These are phyloP conservation scores for Polyplosphaeria fusca DNA, from an alignment of 495 filamentous ascomycete species.

Conservation along the genomic window DNA sequence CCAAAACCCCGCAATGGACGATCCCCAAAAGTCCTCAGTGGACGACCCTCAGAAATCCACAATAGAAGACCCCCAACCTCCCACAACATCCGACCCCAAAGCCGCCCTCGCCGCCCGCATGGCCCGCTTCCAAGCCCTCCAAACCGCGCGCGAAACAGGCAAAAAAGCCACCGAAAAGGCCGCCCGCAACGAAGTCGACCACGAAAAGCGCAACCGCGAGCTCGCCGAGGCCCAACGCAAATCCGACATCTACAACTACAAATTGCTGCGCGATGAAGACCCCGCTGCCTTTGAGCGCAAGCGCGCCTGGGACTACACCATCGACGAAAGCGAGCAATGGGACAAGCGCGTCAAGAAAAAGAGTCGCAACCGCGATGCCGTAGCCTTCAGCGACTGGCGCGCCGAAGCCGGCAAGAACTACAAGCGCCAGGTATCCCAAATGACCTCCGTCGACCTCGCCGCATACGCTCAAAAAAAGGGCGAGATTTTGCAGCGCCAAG, in stretches of 20 bases:
- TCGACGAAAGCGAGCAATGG: conserved; percentile 91
- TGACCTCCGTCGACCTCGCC: conserved; percentile 59
- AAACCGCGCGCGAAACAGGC: conserved; percentile 63
- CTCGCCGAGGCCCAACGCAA: conserved; percentile 72
- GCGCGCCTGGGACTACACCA: conserved; percentile 96
- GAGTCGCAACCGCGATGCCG: conserved; percentile 73
- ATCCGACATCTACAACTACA: conserved; percentile 82
- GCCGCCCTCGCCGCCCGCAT: conserved; percentile 26
- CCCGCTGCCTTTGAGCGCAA: conserved; percentile 96
- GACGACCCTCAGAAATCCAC: too few relatives aligned
- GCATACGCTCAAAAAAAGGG: conserved; percentile 81
- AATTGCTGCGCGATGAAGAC: conserved; percentile 86
- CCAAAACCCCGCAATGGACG: too few relatives aligned
- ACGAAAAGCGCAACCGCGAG: conserved; percentile 48
- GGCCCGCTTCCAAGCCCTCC: conserved; percentile 74
- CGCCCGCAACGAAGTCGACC: conserved; percentile 62
- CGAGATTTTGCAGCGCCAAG: conserved; percentile 77
- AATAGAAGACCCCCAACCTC: too few relatives aligned
- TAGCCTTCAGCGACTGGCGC: conserved; percentile 85
- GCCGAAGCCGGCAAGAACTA: conserved; percentile 88
- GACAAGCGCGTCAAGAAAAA: conserved; percentile 86
- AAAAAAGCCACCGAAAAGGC: conserved; percentile 82
- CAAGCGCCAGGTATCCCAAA: conserved; percentile 77
- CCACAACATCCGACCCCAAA: conserved; percentile 6
- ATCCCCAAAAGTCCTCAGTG: too few relatives aligned